phyloP scores from a whole-genome alignment of 2,329 filamentous ascomycete species.

The Xylaria sp. region DNA sequence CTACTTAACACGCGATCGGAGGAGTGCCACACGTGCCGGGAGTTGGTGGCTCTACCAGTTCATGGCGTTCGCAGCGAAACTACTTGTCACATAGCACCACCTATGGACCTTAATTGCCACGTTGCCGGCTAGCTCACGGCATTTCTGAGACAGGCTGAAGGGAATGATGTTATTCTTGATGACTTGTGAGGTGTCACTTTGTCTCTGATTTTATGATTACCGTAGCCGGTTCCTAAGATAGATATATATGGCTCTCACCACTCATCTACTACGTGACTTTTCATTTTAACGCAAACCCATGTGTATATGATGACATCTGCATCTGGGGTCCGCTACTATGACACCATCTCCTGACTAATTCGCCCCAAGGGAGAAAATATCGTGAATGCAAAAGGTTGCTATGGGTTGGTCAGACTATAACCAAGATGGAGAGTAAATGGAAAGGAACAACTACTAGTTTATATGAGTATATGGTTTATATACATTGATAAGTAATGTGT shows the following conservation, averaged over 20 bases:
- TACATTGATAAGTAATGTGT: neutral
- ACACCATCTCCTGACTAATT: neutral
- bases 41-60: neutral
- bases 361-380: neutral
- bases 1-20: neutral
- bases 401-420: neutral
- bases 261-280: neutral
- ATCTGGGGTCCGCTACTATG: neutral
- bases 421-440: too few relatives aligned
- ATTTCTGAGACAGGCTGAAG: neutral
- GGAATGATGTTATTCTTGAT: neutral
- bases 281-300: neutral
- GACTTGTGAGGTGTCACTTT: conserved; percentile 6
- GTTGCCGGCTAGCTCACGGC: neutral
- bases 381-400: neutral
- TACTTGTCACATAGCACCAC: conserved; percentile 13
- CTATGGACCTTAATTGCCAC: neutral
- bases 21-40: neutral
- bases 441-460: neutral
- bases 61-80: neutral
- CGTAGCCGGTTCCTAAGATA: neutral
- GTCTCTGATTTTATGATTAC: neutral
- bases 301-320: neutral
- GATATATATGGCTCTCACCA: neutral
- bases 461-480: neutral